phyloP scores from a whole-genome alignment of 2,329 filamentous ascomycete species.

The Lachnellula arida region DNA sequence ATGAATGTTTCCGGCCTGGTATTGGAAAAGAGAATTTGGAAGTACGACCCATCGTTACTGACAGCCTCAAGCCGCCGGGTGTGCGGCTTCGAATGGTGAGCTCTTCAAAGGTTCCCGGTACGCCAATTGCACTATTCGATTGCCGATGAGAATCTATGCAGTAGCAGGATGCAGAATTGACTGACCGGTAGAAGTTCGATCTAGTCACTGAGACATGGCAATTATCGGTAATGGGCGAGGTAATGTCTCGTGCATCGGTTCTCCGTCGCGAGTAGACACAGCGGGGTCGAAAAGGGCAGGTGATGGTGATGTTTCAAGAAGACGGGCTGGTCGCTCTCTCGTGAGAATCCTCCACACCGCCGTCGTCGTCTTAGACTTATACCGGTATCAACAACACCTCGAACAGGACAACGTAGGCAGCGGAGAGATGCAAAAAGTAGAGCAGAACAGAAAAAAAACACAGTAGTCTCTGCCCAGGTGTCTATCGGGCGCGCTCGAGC shows the following conservation, averaged over 20 bases:
- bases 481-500: slow-evolving; percentile 3
- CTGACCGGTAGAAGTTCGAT: slow-evolving; percentile 6
- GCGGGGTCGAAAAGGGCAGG: slow-evolving; percentile 11
- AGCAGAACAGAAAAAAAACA: slow-evolving; percentile 1
- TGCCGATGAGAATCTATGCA: slow-evolving; percentile 3
- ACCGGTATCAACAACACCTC: neutral
- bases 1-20: slow-evolving; percentile 27
- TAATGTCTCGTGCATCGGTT: slow-evolving; percentile 1
- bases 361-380: neutral
- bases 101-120: neutral
- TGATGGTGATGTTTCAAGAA: slow-evolving; percentile 9
- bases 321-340: neutral
- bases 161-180: slow-evolving; percentile 3
- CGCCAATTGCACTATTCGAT: neutral
- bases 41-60: slow-evolving; percentile 29
- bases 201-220: slow-evolving; percentile 14
- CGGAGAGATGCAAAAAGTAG: neutral
- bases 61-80: neutral
- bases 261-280: neutral
- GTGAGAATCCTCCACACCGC: neutral
- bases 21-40: slow-evolving; percentile 35
- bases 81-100: neutral
- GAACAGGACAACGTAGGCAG: neutral
- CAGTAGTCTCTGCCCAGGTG: neutral
- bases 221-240: slow-evolving; percentile 2